Conservation (phyloP, 768 basidiomycete genomes). For the Porpolomopsis calyptriformis region DNA sequence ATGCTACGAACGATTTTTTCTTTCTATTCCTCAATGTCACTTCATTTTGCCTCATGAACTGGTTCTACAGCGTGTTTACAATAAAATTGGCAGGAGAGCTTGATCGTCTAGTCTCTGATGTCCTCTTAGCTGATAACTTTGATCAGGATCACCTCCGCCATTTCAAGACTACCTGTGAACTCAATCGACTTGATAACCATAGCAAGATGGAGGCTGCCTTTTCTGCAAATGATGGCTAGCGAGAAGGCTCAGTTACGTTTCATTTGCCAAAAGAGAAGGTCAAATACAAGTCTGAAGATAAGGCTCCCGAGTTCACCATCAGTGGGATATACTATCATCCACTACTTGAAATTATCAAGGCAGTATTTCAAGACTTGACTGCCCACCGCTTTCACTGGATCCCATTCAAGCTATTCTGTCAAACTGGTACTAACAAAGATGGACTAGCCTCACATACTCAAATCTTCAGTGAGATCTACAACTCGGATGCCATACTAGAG, state of each 20-base stretch:
- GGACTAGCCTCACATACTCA: conserved; percentile 10
- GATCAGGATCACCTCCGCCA: conserved; percentile 9
- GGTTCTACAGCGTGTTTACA: conserved; percentile 21
- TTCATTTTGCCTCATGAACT: conserved; percentile 19
- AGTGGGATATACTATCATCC: conserved; percentile 15
- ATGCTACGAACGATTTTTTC: too few species aligned
- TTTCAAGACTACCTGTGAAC: conserved; percentile 15
- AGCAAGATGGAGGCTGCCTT: conserved; percentile 4
- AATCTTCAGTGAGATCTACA: conserved; percentile 14
- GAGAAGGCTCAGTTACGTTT: conserved; percentile 15
- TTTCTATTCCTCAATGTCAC: conserved; percentile 18
- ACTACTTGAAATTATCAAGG: conserved; percentile 13
- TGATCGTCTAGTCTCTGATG: conserved; percentile 18
- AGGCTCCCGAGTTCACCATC: conserved; percentile 13
- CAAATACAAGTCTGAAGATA: conserved; percentile 10
- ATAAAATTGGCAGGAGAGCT: conserved; percentile 20
- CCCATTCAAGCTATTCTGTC: conserved; percentile 13
- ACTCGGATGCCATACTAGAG: conserved; percentile 10
- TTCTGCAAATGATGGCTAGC: conserved; percentile 16
- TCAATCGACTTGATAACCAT: conserved; percentile 7
- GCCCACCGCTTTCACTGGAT: conserved; percentile 12
- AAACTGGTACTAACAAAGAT: too few species aligned
- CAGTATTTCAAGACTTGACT: conserved; percentile 2
- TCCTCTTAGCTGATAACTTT: conserved; percentile 19
- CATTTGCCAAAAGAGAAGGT: conserved; percentile 15